Evolutionary conservation across 2,329 filamentous ascomycete species (phyloP), one percentile per base, ranked within the genome.

Genomic region (Alternaria tenuissima): DNA sequence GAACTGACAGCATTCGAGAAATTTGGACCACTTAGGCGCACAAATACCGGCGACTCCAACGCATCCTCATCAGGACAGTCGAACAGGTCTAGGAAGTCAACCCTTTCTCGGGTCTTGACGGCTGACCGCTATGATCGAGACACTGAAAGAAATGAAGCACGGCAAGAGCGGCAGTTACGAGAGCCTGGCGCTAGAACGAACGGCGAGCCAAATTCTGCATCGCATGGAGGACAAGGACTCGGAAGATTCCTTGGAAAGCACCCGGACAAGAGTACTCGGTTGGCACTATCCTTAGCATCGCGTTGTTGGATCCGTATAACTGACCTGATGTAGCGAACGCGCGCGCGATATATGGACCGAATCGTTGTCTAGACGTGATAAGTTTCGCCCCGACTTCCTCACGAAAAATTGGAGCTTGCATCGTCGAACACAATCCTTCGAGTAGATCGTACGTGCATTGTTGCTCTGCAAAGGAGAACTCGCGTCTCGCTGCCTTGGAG

Each of bases 391-490:
- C 69, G 51, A 72, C 70, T 62, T 75, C 72, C 38, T 72, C 71
- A 60, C 69, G 68, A 65, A 74, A 69, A 66, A 74, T 74, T 61
- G 72, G 65, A 53, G 76, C 74, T 63, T 74, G 73, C 59, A 75
- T 77, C 63, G 72, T 78, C 62, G 76, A 78, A 62, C 75, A 78
- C 68, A 75, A 73, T 66, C 71, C 70, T 42, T 70, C 63, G 52
- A 74, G 71, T 68, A 74, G 70, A 55, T 76, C 75, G 8, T 78
- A 70, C 57, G 64, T 77, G 7, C 76, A 78, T 59, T 77, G 75
- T 57, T 65, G 64, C 36, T 75, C 72, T 20, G 73, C 76, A 6
- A 74, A 74, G 22, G 76, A 78, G 54, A 57, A 67, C 36, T 70
- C 73, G 0, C 68, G 75, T 6, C 60, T 74, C 12, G 72, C 69